Evolutionary conservation across 495 filamentous ascomycete genomes (phyloP), one percentile per base, ranked within the genome.

Genomic region (Aspergillus asperescens): DNA sequence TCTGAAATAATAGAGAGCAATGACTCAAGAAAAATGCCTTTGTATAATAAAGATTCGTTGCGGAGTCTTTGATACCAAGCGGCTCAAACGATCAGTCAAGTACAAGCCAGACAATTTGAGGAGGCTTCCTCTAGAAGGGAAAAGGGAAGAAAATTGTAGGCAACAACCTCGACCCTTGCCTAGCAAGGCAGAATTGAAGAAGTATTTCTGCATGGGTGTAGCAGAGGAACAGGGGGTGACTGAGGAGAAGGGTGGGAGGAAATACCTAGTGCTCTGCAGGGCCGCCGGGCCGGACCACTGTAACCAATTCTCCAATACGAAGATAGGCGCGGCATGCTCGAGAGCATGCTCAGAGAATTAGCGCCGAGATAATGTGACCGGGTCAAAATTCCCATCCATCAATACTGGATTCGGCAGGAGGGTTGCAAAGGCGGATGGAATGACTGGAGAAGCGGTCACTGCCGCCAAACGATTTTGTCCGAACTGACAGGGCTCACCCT

Each of bases 171-270:
- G 55, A 68, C 61, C 68, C 67, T 59, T 49, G 42, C 52, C 45
- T 54, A 65, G 49, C 67, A 65, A 73, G 70, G 70, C 70, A 70
- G 70, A 71, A 55, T 71, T 60, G 47, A 38, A 16, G 52, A 45
- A 19, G 45, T 49, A 52, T 54, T 55, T 37, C 50, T 56, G 56
- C 62, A 64, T 60, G 54, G 60, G 60, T 57, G 64, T 55, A 53
- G 48, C 32, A 48, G 39, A 52, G 18, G 27, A 47, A 47, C 42
- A 32, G 45, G 41, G 31, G 41, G 60, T 57, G 58, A 58, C 60
- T 58, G 64, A 29, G 32, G 51, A 48, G 41, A 51, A 32, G 37
- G 46, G 52, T 51, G 42, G 31, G 19, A n/a, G 20, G 12, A 49
- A 32, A 32, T 47, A 47, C 44, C 44, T 47, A 58, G 48, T 63